Conservation (phyloP, 169 alveolate genomes). For the Plasmodium yoelii region DNA sequence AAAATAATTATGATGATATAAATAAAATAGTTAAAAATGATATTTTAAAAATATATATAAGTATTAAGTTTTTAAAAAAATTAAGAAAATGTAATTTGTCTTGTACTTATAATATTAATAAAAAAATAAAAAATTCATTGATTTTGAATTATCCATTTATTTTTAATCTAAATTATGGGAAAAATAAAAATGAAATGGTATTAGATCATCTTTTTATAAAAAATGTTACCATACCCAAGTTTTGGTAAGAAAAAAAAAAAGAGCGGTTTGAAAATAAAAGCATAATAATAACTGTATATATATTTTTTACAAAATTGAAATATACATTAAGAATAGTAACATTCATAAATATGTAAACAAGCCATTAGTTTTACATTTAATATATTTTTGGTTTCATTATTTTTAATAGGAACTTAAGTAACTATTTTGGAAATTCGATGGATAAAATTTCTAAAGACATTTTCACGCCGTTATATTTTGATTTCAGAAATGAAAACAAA, state of each 20-base stretch:
- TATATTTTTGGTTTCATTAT: neutral
- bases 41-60: slow-evolving; percentile 43
- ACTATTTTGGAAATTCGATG: slow-evolving; percentile 44
- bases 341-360: no score
- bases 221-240: slow-evolving; percentile 32
- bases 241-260: slow-evolving; percentile 17
- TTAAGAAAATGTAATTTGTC: slow-evolving; percentile 40
- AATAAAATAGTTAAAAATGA: slow-evolving; percentile 35
- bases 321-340: no score
- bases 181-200: slow-evolving; percentile 10
- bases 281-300: no score
- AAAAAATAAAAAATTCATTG: slow-evolving; percentile 54
- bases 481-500: slow-evolving; percentile 21
- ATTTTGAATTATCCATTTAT: slow-evolving; percentile 52
- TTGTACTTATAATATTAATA: slow-evolving; percentile 19
- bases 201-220: slow-evolving; percentile 14
- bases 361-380: no score
- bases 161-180: slow-evolving; percentile 37
- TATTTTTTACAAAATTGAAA: no score
- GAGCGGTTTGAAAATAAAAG: neutral
- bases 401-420: slow-evolving; percentile 31
- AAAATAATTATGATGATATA: neutral
- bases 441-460: slow-evolving; percentile 26
- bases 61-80: slow-evolving; percentile 27
- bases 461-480: slow-evolving; percentile 51